Percentiles rank a stretch among this genome's conserved stretches.
phyloP scores from a whole-genome alignment of 176 grass and related monocot genomes.

The Eragrostis nindensis region DNA sequence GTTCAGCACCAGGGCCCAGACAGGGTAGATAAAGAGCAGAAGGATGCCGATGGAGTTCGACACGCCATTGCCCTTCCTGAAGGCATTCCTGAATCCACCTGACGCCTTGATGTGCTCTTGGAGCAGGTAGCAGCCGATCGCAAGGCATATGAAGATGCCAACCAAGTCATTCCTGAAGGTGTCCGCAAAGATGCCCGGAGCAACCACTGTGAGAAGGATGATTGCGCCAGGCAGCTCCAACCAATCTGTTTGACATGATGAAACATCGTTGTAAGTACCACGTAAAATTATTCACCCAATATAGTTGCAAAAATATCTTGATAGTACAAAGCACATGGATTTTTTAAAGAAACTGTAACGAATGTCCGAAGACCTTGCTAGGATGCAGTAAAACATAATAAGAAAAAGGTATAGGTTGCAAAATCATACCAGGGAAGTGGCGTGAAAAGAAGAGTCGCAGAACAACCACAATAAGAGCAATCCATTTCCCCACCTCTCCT shows the following conservation, averaged over 20 bases:
- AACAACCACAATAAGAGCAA: conserved; percentile 74
- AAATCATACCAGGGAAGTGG: conserved; percentile 65
- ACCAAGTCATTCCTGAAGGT: conserved; percentile 46
- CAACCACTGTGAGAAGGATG: conserved; percentile 82
- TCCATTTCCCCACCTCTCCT: conserved; percentile 86
- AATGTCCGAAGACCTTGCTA: too few relatives aligned
- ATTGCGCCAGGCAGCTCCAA: conserved; percentile 73
- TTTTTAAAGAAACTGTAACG: too few relatives aligned
- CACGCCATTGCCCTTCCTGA: conserved; percentile 71
- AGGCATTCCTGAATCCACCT: conserved; percentile 82
- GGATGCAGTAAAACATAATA: background rate
- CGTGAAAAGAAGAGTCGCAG: conserved; percentile 85
- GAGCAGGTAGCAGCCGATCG: conserved; percentile 87
- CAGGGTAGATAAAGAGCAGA: conserved; percentile 83
- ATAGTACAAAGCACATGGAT: background rate
- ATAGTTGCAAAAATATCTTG: background rate
- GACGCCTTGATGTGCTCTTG: conserved; percentile 88
- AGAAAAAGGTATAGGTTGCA: background rate
- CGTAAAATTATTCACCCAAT: background rate
- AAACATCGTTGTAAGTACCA: conserved; percentile 14
- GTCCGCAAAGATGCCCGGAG: conserved; percentile 66
- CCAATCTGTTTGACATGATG: conserved; percentile 62
- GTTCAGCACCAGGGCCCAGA: conserved; percentile 61
- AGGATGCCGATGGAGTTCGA: conserved; percentile 84
- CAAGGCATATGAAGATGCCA: conserved; percentile 66